Evolutionary conservation across 495 filamentous ascomycete genomes (phyloP).

Genomic region (Aspergillus biplanus): DNA sequence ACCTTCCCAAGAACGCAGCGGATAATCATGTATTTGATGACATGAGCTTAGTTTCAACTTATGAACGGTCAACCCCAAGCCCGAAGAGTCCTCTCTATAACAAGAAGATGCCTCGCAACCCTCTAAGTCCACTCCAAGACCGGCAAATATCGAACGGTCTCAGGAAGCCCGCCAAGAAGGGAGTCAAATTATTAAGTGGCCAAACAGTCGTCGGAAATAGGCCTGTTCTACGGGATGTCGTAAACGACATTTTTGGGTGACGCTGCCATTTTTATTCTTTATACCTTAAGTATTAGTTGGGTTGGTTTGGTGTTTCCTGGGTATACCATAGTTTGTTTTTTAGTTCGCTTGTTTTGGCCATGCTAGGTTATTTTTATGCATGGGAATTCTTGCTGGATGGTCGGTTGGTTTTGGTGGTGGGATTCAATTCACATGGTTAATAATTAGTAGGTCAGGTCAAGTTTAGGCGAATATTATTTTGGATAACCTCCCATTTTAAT

Average conservation of each 20-base stretch:
- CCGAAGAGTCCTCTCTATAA: slow-evolving; percentile 27
- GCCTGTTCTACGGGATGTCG: slow-evolving; percentile 56
- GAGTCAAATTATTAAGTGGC: slow-evolving; percentile 41
- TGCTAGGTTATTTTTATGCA: neutral
- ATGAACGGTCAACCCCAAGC: slow-evolving; percentile 20
- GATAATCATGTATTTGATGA: slow-evolving; percentile 70
- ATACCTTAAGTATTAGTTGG: slow-evolving; percentile 19
- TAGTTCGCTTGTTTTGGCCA: neutral
- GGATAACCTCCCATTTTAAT: neutral
- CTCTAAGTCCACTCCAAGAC: slow-evolving; percentile 42
- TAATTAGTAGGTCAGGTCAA: neutral
- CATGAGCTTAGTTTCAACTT: slow-evolving; percentile 20
- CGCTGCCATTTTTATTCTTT: slow-evolving; percentile 16
- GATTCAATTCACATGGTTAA: neutral
- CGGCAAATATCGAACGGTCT: slow-evolving; percentile 28
- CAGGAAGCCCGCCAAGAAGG: slow-evolving; percentile 44
- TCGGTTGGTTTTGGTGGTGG: neutral
- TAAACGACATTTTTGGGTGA: slow-evolving; percentile 53
- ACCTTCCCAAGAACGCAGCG: slow-evolving; percentile 64
- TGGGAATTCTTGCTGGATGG: neutral
- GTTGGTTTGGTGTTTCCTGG: slow-evolving; percentile 9
- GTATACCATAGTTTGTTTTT: slow-evolving; percentile 1
- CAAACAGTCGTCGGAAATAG: slow-evolving; percentile 43
- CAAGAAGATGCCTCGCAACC: slow-evolving; percentile 31
- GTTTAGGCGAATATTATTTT: slow-evolving; percentile 2